These are phyloP conservation scores for Ilyonectria sp. DNA, from an alignment of 2,329 filamentous ascomycete species.

Conservation along the genomic window DNA sequence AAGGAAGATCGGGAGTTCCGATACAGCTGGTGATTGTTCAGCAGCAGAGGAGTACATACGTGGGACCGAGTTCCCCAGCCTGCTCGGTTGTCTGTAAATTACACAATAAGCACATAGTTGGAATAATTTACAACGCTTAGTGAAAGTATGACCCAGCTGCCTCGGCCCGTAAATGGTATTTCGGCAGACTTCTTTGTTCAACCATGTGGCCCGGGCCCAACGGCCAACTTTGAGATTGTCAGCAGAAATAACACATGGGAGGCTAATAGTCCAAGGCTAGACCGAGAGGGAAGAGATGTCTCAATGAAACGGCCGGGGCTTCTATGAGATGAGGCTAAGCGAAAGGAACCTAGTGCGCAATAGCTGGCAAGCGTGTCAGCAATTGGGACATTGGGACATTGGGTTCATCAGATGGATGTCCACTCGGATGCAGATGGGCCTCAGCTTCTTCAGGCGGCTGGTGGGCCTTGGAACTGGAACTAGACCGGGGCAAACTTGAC, in stretches of 20 bases:
- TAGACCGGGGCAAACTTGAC: neutral
- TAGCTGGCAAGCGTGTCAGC: conserved; percentile 1
- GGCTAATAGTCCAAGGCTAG: neutral
- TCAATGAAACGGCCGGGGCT: conserved; percentile 26
- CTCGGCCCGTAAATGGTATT: neutral
- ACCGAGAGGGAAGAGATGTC: neutral
- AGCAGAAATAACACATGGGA: neutral
- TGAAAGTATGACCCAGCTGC: neutral
- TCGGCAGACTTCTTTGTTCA: neutral
- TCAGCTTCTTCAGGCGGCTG: conserved; percentile 2
- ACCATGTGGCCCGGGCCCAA: neutral
- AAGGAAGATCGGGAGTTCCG: conserved; percentile 28
- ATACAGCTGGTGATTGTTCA: conserved; percentile 16
- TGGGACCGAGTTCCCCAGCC: too few species aligned
- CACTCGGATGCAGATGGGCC: neutral
- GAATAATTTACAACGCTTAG: neutral
- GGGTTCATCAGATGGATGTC: neutral
- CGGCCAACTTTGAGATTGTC: neutral
- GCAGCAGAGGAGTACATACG: neutral
- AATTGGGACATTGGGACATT: neutral
- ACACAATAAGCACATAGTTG: neutral
- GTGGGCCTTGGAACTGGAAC: conserved; percentile 1
- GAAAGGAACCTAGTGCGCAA: conserved; percentile 3
- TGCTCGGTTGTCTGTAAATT: neutral
- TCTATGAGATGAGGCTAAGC: conserved; percentile 17